Conservation (phyloP, 306 rosid species). For the Dryas drummondii region DNA sequence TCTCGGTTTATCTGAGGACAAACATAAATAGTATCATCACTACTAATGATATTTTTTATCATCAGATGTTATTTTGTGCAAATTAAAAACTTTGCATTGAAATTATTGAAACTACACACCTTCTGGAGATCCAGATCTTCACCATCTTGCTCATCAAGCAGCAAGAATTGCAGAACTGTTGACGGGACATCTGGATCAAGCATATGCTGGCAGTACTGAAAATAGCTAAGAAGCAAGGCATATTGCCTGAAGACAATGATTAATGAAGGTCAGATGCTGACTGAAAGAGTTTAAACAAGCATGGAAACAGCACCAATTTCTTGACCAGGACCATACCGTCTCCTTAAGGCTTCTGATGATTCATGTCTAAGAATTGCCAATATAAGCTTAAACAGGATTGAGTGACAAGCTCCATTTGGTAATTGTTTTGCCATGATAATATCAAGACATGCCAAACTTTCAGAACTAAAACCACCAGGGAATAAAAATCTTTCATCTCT, state of each 20-base stretch:
- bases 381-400: conserved; percentile 82
- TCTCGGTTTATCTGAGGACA: conserved; percentile 77
- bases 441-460: conserved; percentile 74
- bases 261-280: conserved; percentile 42
- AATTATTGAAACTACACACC: conserved; percentile 41
- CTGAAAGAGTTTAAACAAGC: conserved; percentile 25
- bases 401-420: conserved; percentile 88
- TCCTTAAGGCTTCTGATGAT: conserved; percentile 91
- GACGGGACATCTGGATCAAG: conserved; percentile 90
- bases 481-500: conserved; percentile 88
- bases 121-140: conserved; percentile 87
- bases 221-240: conserved; percentile 90
- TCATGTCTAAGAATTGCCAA: conserved; percentile 82
- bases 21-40: conserved; percentile 8
- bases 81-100: background rate
- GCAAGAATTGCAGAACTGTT: conserved; percentile 77
- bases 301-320: conserved; percentile 14
- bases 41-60: background rate
- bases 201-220: conserved; percentile 89
- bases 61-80: conserved; percentile 6
- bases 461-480: conserved; percentile 77
- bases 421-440: conserved; percentile 77
- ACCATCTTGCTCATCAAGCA: conserved; percentile 75
- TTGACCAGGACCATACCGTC: conserved; percentile 59
- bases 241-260: conserved; percentile 69